Conservation (phyloP, 2,329 filamentous ascomycete genomes). For the Periconia sp. region DNA sequence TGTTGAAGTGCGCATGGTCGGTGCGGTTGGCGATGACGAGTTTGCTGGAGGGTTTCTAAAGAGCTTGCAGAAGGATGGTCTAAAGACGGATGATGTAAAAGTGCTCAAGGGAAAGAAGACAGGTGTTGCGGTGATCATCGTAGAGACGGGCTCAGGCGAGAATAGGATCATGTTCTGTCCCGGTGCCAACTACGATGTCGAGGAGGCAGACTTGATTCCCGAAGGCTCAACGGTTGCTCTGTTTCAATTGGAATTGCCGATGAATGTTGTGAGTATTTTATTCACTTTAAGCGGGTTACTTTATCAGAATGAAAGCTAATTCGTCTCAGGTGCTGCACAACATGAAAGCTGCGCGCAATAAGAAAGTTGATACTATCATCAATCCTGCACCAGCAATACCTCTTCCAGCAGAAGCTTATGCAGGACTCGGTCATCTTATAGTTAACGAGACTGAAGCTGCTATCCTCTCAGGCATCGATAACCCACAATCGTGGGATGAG, state of each 20-base stretch:
- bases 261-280: conserved; percentile 42
- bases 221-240: conserved; percentile 50
- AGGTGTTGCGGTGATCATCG: conserved; percentile 56
- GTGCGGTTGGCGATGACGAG: conserved; percentile 55
- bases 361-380: conserved; percentile 66
- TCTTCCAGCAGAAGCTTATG: conserved; percentile 71
- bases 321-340: conserved; percentile 39
- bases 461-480: conserved; percentile 66
- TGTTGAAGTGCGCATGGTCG: conserved; percentile 57
- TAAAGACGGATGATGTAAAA: conserved; percentile 49
- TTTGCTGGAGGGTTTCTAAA: conserved; percentile 49
- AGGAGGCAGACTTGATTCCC: conserved; percentile 44
- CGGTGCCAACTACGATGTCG: conserved; percentile 54
- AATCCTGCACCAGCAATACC: conserved; percentile 79
- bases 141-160: conserved; percentile 55
- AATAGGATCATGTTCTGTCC: conserved; percentile 57
- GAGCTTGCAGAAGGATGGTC: conserved; percentile 51
- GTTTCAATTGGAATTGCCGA: conserved; percentile 56
- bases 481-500: conserved; percentile 38
- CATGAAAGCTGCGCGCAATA: conserved; percentile 41
- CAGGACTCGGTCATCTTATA: conserved; percentile 75
- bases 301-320: too few species aligned
- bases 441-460: conserved; percentile 91
- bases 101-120: conserved; percentile 52
- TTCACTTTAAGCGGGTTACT: background rate